Base-by-base conservation (phyloP, 768 basidiomycete species). In the Russula foetens region DNA sequence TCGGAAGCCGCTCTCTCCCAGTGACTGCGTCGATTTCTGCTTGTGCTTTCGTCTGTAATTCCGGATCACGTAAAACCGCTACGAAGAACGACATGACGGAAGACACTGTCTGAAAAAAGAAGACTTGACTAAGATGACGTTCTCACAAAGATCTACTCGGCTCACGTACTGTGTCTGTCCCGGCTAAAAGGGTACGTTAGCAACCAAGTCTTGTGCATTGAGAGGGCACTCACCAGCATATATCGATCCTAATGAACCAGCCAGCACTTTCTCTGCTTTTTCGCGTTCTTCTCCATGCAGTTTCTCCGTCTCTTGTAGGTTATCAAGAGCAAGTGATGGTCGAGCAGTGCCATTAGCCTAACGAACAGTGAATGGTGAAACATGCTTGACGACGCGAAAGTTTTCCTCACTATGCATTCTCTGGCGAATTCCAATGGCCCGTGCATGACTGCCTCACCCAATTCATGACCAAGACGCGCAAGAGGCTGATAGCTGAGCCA, bases 11-110 rank as follows among this genome's bases (percentile, higher is more conserved):
- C 39, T 66, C 59, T 26, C 58, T 17, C 12, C 67, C 68, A 14
- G 69, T 63, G 31, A 71, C 62, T 1, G 39, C 38, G 49, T 71
- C 72, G 7, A 74, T 59, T 44, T 74, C 72, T 5, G 47, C 59
- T 50, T 72, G 72, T 4, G 71, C 72, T 24, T 47, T 65, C 5
- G 44, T 49, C 45, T 68, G 67, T 6, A 69, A 52, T 2, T 70
- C 68, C 2, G 71, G 73, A 53, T 67, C 49, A 28, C 69, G 57
- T 3, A 66, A 45, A 61, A 70, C 65, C 4, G 67, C 69, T 1
- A 69, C 62, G 41, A 73, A 59, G 56, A 72, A 67, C 4, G 44
- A 44, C 53, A n/a, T n/a, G n/a, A n/a, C n/a, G 29, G 58, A 17
- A 24, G 31, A 43, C 23, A 55, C 24, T 3, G 51, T 46, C 52